Conservation (phyloP, 1,139 yeast genomes). For the Pichia sp. region DNA sequence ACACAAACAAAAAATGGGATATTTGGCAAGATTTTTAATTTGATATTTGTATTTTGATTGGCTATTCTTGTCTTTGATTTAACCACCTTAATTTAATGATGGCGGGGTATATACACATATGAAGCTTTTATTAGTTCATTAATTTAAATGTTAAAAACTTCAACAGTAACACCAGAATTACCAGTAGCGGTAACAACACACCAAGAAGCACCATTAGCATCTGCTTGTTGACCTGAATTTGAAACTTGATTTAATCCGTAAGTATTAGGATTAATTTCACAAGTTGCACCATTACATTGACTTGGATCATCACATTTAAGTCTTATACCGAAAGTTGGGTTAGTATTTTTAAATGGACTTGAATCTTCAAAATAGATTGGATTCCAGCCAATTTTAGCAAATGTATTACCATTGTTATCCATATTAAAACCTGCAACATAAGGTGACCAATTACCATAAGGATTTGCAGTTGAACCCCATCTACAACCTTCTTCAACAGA, state of each 20-base stretch:
- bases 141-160: slow-evolving; percentile 44
- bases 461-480: slow-evolving; percentile 68
- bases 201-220: slow-evolving; percentile 66
- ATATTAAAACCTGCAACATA: slow-evolving; percentile 87
- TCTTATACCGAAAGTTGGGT: slow-evolving; percentile 67
- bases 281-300: slow-evolving; percentile 67
- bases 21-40: no score
- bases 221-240: slow-evolving; percentile 32
- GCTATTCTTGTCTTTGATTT: no score
- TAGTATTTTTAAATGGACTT: slow-evolving; percentile 44
- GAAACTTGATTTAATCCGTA: slow-evolving; percentile 50
- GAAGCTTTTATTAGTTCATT: no score
- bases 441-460: slow-evolving; percentile 88
- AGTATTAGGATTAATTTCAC: slow-evolving; percentile 70
- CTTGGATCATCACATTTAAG: slow-evolving; percentile 64
- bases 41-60: no score
- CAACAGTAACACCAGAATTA: slow-evolving; percentile 61
- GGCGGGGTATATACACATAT: background rate
- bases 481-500: slow-evolving; percentile 70
- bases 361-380: slow-evolving; percentile 66
- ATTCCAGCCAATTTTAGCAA: slow-evolving; percentile 84
- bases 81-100: no score
- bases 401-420: slow-evolving; percentile 63
- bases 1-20: no score
- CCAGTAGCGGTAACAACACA: slow-evolving; percentile 77